Conservation (phyloP, 768 basidiomycete genomes). For the Myochromella boudieri region DNA sequence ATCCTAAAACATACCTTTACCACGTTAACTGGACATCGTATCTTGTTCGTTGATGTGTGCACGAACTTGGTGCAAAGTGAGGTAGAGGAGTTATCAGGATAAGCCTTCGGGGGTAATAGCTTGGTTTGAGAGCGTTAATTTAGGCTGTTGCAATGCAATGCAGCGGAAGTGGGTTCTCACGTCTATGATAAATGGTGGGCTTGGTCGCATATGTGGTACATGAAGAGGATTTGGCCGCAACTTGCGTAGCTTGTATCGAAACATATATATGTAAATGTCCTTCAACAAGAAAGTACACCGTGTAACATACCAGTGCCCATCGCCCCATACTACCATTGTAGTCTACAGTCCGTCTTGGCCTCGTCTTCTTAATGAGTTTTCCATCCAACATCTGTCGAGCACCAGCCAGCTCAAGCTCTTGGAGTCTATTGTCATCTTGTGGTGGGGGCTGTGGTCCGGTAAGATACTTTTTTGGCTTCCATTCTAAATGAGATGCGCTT, state of each 20-base stretch:
- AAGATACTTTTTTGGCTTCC: slow-evolving; percentile 73
- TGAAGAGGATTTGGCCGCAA: slow-evolving; percentile 78
- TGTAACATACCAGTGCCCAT: slow-evolving; percentile 71
- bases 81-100: slow-evolving; percentile 87
- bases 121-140: slow-evolving; percentile 30
- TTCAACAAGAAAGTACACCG: background rate
- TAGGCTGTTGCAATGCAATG: slow-evolving; percentile 16
- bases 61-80: slow-evolving; percentile 97
- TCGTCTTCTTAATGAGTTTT: slow-evolving; percentile 84
- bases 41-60: slow-evolving; percentile 98
- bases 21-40: slow-evolving; percentile 94
- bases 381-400: slow-evolving; percentile 75
- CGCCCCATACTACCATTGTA: slow-evolving; percentile 87
- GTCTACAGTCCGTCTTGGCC: slow-evolving; percentile 92
- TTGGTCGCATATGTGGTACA: slow-evolving; percentile 76
- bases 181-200: slow-evolving; percentile 86
- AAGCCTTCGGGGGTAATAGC: slow-evolving; percentile 94
- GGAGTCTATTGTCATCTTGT: slow-evolving; percentile 69
- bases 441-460: slow-evolving; percentile 78
- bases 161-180: slow-evolving; percentile 45
- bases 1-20: slow-evolving; percentile 67
- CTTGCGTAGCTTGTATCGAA: slow-evolving; percentile 57
- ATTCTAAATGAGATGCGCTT: slow-evolving; percentile 52
- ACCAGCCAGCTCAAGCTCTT: slow-evolving; percentile 79
- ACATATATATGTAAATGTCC: background rate